phyloP scores from a whole-genome alignment of 208 protist species.

The Leishmania lainsoni region DNA sequence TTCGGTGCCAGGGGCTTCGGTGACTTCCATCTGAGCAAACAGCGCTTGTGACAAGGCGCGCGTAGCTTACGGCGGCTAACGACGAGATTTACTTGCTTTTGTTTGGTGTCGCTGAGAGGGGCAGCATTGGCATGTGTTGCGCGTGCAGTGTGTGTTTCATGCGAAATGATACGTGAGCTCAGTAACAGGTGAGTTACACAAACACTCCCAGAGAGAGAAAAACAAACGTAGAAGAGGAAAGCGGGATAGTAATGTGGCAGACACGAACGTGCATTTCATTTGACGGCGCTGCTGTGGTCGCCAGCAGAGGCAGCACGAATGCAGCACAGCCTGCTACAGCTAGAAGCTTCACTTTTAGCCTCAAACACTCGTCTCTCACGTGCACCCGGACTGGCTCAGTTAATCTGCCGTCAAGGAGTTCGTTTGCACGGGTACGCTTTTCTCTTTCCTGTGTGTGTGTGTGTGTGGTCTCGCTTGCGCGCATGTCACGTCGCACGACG shows the following conservation, averaged over 20 bases:
- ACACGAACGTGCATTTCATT: background rate
- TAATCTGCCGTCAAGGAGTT: background rate
- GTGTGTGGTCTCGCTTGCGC: background rate
- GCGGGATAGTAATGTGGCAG: background rate
- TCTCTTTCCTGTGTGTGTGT: no score
- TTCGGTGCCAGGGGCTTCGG: conserved; percentile 14
- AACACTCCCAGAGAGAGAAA: background rate
- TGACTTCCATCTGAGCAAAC: conserved; percentile 25
- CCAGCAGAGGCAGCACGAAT: background rate
- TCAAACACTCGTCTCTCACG: background rate
- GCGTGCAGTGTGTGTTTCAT: background rate
- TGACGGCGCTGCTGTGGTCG: background rate
- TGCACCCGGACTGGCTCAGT: background rate
- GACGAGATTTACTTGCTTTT: background rate
- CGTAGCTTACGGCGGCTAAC: background rate
- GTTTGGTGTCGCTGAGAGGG: background rate
- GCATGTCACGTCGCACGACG: background rate
- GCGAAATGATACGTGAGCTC: background rate
- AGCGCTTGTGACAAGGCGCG: background rate
- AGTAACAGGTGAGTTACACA: background rate
- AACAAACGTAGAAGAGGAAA: background rate
- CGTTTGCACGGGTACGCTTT: background rate
- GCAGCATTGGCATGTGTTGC: background rate
- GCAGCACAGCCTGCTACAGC: background rate
- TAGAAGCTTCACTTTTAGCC: background rate